Percentiles rank a stretch among this genome's conserved stretches.
phyloP scores from a whole-genome alignment of 2,329 filamentous ascomycete genomes.

The Aspergillus neotritici region DNA sequence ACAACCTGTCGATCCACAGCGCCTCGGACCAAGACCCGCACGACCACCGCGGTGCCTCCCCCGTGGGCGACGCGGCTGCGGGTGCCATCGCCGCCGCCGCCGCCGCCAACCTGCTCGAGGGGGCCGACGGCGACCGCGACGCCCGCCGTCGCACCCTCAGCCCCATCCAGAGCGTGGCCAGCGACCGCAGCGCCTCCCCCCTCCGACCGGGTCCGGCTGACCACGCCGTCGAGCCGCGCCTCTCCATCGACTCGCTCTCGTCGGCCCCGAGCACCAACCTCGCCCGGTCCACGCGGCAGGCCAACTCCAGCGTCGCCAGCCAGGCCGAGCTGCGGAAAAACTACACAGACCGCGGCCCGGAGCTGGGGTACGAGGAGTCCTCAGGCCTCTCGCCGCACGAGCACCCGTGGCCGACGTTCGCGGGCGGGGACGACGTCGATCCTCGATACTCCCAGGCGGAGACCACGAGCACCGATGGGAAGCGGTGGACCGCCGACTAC shows the following conservation, averaged over 20 bases:
- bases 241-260: conserved; percentile 55
- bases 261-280: conserved; percentile 55
- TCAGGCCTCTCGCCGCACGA: conserved; percentile 18
- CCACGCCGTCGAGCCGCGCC: conserved; percentile 41
- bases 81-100: conserved; percentile 38
- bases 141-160: conserved; percentile 67
- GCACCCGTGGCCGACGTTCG: conserved; percentile 36
- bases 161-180: conserved; percentile 87
- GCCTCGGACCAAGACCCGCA: conserved; percentile 42
- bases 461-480: conserved; percentile 48
- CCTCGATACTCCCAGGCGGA: too few species aligned
- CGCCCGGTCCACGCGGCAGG: conserved; percentile 51
- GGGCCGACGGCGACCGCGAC: conserved; percentile 46
- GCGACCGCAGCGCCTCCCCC: conserved; percentile 67
- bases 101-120: conserved; percentile 31
- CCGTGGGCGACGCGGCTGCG: conserved; percentile 30
- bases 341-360: conserved; percentile 28
- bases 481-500: conserved; percentile 43
- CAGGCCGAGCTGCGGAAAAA: conserved; percentile 46
- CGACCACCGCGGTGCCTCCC: conserved; percentile 31
- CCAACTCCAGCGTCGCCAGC: conserved; percentile 49
- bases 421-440: conserved; percentile 28
- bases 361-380: conserved; percentile 37
- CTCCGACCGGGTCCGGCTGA: conserved; percentile 55
- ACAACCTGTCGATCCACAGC: conserved; percentile 45